Evolutionary conservation across 192 early-diverging fungal genomes (phyloP).

Genomic region (Mortierella antarctica): DNA sequence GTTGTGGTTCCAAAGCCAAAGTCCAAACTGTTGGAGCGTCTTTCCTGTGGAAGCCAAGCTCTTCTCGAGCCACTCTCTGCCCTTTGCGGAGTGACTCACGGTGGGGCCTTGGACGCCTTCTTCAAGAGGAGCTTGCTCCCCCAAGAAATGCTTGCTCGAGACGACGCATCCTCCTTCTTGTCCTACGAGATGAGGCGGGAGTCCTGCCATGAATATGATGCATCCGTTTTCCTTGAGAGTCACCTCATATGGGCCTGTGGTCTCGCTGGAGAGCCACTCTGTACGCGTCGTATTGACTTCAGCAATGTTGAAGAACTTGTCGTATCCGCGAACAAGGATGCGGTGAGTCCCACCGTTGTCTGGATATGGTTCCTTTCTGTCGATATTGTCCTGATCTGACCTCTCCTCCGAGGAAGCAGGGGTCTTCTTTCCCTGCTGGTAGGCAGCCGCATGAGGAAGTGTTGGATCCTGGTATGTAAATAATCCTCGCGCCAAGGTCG

Average conservation of each 20-base stretch:
- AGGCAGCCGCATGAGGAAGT: too few species aligned
- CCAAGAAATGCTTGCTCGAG: conserved; percentile 88
- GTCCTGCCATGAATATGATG: conserved; percentile 83
- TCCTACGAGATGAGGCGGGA: conserved; percentile 60
- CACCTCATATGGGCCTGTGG: conserved; percentile 88
- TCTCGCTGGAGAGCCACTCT: conserved; percentile 67
- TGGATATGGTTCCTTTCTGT: background rate
- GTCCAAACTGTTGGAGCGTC: conserved; percentile 74
- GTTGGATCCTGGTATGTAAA: conserved; percentile 67
- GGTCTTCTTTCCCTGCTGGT: background rate
- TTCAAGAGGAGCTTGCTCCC: conserved; percentile 20
- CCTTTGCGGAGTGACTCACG: conserved; percentile 71
- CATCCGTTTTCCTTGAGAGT: conserved; percentile 98
- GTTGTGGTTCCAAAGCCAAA: conserved; percentile 76
- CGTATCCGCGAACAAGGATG: conserved; percentile 91
- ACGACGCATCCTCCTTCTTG: conserved; percentile 74
- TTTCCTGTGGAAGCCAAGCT: conserved; percentile 70
- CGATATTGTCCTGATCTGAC: background rate
- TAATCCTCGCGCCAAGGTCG: conserved; percentile 84
- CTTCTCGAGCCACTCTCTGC: conserved; percentile 76
- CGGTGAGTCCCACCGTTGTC: conserved; percentile 48
- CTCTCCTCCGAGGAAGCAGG: background rate
- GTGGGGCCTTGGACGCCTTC: background rate
- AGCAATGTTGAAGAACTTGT: conserved; percentile 95
- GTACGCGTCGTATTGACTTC: conserved; percentile 72